phyloP scores from a whole-genome alignment of 805 yeast species.

The Alloascoidea africana region DNA sequence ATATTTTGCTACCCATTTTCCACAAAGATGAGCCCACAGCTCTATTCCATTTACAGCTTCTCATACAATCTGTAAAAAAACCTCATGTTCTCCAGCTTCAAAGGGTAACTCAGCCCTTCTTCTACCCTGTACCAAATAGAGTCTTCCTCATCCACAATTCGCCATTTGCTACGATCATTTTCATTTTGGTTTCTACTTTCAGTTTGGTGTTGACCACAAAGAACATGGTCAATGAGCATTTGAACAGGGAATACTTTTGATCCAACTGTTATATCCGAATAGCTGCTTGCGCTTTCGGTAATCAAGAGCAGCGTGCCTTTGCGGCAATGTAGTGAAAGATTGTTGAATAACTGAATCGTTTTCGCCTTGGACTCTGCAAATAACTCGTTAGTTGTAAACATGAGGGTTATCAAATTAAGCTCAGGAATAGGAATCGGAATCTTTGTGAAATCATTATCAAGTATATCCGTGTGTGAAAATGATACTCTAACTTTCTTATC shows the following conservation, averaged over 20 bases:
- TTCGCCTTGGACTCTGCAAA: slow-evolving; percentile 52
- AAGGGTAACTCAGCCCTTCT: slow-evolving; percentile 35
- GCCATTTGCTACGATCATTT: slow-evolving; percentile 43
- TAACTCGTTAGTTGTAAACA: slow-evolving; percentile 81
- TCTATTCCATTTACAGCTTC: slow-evolving; percentile 21
- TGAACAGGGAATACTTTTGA: slow-evolving; percentile 70
- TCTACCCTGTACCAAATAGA: slow-evolving; percentile 69
- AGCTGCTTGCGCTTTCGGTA: slow-evolving; percentile 84
- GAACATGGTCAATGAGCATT: slow-evolving; percentile 58
- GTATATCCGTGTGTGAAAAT: slow-evolving; percentile 8
- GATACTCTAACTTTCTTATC: slow-evolving; percentile 1
- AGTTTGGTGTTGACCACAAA: too few relatives aligned
- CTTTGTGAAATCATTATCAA: slow-evolving; percentile 7
- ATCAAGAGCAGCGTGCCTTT: slow-evolving; percentile 48
- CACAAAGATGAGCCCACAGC: too few relatives aligned
- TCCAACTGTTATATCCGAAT: slow-evolving; percentile 67
- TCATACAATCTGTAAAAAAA: slow-evolving; percentile 66
- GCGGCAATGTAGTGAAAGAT: slow-evolving; percentile 32
- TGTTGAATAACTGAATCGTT: slow-evolving; percentile 43
- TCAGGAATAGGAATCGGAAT: slow-evolving; percentile 2
- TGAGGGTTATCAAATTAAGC: slow-evolving; percentile 44
- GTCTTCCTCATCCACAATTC: slow-evolving; percentile 45
- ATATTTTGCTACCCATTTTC: too few relatives aligned
- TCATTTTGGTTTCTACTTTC: slow-evolving; percentile 19
- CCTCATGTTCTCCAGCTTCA: slow-evolving; percentile 78